Evolutionary conservation across 495 filamentous ascomycete species (phyloP).

Genomic region (Penicillium odoratum): DNA sequence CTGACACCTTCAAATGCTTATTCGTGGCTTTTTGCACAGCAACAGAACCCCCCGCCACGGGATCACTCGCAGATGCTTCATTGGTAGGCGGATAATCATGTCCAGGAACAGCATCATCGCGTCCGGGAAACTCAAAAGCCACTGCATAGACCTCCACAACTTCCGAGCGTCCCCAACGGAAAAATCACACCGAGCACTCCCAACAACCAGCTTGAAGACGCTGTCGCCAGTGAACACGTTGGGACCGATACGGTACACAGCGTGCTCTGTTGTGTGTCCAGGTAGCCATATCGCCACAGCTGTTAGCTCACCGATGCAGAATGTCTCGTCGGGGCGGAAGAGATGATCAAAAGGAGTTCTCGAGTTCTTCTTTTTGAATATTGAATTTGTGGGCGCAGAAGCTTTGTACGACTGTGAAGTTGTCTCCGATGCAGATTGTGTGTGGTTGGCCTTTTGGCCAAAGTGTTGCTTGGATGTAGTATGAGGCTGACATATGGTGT

Average conservation of each 20-base stretch:
- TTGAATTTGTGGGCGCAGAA: conserved; percentile 45
- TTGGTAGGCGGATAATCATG: conserved; percentile 46
- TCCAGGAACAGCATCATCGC: conserved; percentile 38
- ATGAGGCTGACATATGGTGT: conserved; percentile 54
- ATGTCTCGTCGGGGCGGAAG: conserved; percentile 47
- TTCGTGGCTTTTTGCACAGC: conserved; percentile 45
- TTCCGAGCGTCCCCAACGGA: conserved; percentile 44
- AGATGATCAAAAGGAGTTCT: conserved; percentile 47
- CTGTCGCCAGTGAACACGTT: conserved; percentile 58
- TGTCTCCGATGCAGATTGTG: conserved; percentile 47
- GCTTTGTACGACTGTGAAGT: conserved; percentile 47
- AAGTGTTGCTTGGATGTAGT: conserved; percentile 50
- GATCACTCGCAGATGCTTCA: conserved; percentile 10
- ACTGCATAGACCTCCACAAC: conserved; percentile 43
- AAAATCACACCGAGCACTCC: conserved; percentile 56
- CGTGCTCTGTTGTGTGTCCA: conserved; percentile 58
- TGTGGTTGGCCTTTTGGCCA: conserved; percentile 16
- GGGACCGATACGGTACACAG: conserved; percentile 54
- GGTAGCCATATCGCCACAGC: conserved; percentile 49
- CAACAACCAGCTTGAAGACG: conserved; percentile 55
- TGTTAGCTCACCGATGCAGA: conserved; percentile 44
- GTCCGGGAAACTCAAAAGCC: conserved; percentile 44
- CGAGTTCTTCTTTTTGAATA: conserved; percentile 35
- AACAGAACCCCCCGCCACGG: conserved; percentile 45
- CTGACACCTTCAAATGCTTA: conserved; percentile 47